Percentiles rank a stretch among this genome's conserved stretches.
Evolutionary conservation across 371 early-diverging fungal species (phyloP).

Genomic region (Funneliformis caledonium): DNA sequence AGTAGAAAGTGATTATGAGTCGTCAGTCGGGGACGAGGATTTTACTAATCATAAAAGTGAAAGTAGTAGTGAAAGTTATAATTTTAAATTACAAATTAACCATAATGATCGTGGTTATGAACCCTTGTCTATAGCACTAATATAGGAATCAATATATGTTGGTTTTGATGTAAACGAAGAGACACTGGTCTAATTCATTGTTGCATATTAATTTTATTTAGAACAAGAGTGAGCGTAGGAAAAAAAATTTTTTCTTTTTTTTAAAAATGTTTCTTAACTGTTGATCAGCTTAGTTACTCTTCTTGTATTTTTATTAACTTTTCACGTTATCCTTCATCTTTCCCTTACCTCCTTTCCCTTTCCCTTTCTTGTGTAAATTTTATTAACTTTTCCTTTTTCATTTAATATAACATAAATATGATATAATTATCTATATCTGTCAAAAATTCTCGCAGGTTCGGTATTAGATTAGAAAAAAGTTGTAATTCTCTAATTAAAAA

Average conservation of each 20-base stretch:
- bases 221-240: neutral
- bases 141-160: neutral
- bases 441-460: neutral
- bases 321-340: no score
- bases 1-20: neutral
- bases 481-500: no score
- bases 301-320: neutral
- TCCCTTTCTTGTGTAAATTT: neutral
- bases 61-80: no score
- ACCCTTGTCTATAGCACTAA: neutral
- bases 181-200: neutral
- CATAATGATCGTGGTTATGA: neutral
- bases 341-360: neutral
- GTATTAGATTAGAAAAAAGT: no score
- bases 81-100: neutral
- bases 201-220: neutral
- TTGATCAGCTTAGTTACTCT: neutral
- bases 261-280: neutral
- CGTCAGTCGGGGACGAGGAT: neutral
- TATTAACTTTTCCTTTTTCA: neutral
- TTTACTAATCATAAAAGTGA: no score
- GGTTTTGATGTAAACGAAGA: neutral
- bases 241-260: no score
- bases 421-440: no score
- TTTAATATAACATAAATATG: neutral